Conservation (phyloP, 768 basidiomycete species). For the Lactarius deliciosus region DNA sequence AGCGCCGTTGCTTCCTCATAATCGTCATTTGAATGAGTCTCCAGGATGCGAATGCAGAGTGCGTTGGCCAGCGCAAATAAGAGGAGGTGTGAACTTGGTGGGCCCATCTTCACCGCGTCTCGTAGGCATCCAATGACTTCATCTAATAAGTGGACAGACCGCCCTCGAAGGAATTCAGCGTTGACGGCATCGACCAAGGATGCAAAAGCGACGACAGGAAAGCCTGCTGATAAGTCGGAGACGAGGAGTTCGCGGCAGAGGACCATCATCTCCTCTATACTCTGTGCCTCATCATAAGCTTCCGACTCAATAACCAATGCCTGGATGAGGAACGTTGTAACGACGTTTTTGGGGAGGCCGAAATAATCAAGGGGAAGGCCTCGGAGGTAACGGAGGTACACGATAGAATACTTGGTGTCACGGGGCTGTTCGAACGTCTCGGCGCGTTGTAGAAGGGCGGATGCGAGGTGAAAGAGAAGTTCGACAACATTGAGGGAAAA, state of each 20-base stretch:
- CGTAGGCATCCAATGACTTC: background rate
- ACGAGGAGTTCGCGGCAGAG: slow-evolving; percentile 11
- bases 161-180: background rate
- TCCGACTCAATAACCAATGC: background rate
- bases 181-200: background rate
- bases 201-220: background rate
- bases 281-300: background rate
- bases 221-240: background rate
- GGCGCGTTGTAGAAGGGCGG: too few species aligned
- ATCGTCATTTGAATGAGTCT: background rate
- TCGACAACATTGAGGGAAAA: background rate
- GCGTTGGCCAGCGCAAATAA: background rate
- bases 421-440: too few species aligned
- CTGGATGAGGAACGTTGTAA: background rate
- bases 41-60: background rate
- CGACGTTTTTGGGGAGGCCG: background rate
- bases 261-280: background rate
- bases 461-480: too few species aligned
- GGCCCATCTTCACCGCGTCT: background rate
- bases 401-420: too few species aligned
- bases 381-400: too few species aligned
- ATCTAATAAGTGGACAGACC: background rate
- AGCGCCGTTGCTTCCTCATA: background rate
- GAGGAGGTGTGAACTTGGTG: background rate
- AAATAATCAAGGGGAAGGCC: background rate